phyloP scores from a whole-genome alignment of 2,329 filamentous ascomycete genomes.

The Aspergillus latus region DNA sequence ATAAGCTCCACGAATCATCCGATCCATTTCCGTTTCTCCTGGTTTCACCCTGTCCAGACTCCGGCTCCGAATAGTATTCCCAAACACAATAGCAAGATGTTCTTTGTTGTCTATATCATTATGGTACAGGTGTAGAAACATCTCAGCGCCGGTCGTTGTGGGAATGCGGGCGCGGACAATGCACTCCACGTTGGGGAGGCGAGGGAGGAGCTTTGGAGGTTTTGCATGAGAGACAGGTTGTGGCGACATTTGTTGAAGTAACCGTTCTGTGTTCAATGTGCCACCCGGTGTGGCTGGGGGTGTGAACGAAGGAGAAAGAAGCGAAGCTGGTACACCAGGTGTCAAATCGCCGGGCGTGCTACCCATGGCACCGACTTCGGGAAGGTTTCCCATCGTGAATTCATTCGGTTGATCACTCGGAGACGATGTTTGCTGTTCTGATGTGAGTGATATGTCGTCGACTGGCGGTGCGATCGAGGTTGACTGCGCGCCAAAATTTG shows the following conservation, averaged over 20 bases:
- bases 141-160: slow-evolving; percentile 85
- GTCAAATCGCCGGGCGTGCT: slow-evolving; percentile 37
- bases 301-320: slow-evolving; percentile 55
- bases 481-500: slow-evolving; percentile 46
- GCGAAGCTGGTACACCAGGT: slow-evolving; percentile 51
- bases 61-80: slow-evolving; percentile 73
- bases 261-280: slow-evolving; percentile 33
- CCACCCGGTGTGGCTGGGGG: slow-evolving; percentile 48
- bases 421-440: slow-evolving; percentile 9
- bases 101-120: slow-evolving; percentile 95
- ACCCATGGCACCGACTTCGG: slow-evolving; percentile 22
- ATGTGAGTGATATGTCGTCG: slow-evolving; percentile 27
- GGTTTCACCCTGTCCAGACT: slow-evolving; percentile 52
- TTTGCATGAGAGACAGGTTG: slow-evolving; percentile 45
- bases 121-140: slow-evolving; percentile 93
- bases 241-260: slow-evolving; percentile 26
- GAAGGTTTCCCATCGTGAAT: slow-evolving; percentile 18
- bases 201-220: slow-evolving; percentile 70
- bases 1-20: slow-evolving; percentile 94
- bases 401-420: slow-evolving; percentile 16
- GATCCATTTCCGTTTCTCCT: slow-evolving; percentile 54
- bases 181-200: slow-evolving; percentile 83
- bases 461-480: slow-evolving; percentile 24
- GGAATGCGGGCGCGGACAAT: slow-evolving; percentile 93
- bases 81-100: slow-evolving; percentile 95